Evolutionary conservation across 2,329 filamentous ascomycete species (phyloP), one percentile per base, ranked within the genome.

Genomic region (Podosphaera fusca): DNA sequence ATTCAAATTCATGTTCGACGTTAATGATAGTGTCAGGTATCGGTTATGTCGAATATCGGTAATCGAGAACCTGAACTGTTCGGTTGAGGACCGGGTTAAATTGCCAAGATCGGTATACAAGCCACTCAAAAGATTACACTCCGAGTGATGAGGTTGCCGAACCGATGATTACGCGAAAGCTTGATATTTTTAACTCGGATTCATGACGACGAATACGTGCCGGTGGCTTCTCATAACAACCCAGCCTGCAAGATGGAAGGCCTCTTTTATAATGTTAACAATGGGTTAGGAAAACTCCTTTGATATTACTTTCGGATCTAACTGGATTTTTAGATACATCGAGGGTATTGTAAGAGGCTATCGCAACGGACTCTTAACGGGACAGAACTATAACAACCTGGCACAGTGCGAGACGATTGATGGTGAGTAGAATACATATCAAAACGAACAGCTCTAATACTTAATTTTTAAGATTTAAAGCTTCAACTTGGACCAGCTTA

Each of bases 371-470:
- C 84, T 98, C 61, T 79, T 98, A 68, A 96, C 85, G 57, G 74
- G 83, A 70, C 77, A 87, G 69, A 94, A 90, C 74, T 98, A 98
- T 74, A 82, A 78, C 74, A 98, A 96, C 75, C 73, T 96, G 72
- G 94, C 85, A 61, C 90, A 96, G 78, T 96, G 90, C 79, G 90
- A 96, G 74, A 95, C 82, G 55, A 90, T 96, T 66, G 90, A 96
- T 73, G 90, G 90, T 92, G 72, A 64, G 76, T 29, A 31, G 10
- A 5, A 12, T 30, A 51, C n/a, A 9, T 14, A 10, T 29, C 56
- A 62, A 7, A 30, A 34, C 6, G n/a, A 30, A 8, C 14, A 34
- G 3, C 2, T 38, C 46, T 51, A 62, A 47, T 46, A 52, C 50
- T 58, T 35, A n/a, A 3, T 4, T 38, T 34, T 63, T 59, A 64